Conservation (phyloP, 2,329 filamentous ascomycete species). For the Phialophora tarda region DNA sequence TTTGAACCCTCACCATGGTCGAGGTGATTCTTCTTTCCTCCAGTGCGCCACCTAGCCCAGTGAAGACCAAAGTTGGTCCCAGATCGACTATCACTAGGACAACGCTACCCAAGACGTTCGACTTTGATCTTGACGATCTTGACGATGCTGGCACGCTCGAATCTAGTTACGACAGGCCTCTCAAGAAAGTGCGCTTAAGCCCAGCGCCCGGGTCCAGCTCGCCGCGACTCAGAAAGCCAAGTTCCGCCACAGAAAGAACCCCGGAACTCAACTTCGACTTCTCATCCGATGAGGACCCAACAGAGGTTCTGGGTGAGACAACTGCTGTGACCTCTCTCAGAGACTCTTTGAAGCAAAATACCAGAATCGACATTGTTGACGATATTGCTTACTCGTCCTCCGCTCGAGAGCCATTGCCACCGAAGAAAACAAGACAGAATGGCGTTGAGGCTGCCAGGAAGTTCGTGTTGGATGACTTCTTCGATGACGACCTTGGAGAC, state of each 20-base stretch:
- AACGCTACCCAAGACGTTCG: background rate
- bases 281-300: constrained; percentile 30
- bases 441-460: background rate
- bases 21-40: constrained; percentile 34
- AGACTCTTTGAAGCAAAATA: background rate
- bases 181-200: constrained; percentile 37
- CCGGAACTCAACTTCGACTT: constrained; percentile 24
- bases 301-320: background rate
- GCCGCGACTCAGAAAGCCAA: background rate
- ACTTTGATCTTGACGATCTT: constrained; percentile 1
- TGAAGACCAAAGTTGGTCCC: background rate
- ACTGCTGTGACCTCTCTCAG: background rate
- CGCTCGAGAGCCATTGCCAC: constrained; percentile 40
- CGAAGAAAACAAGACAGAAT: constrained; percentile 8
- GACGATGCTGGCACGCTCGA: background rate
- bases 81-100: background rate
- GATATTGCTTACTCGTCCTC: constrained; percentile 53
- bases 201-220: background rate
- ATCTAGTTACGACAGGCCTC: background rate
- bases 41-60: constrained; percentile 22
- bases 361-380: constrained; percentile 41
- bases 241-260: background rate
- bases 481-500: constrained; percentile 44
- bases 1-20: constrained; percentile 14
- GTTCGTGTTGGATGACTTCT: constrained; percentile 44